These are phyloP conservation scores for Tolypocladium tundrense DNA, from an alignment of 2,329 filamentous ascomycete species.

Conservation along the genomic window DNA sequence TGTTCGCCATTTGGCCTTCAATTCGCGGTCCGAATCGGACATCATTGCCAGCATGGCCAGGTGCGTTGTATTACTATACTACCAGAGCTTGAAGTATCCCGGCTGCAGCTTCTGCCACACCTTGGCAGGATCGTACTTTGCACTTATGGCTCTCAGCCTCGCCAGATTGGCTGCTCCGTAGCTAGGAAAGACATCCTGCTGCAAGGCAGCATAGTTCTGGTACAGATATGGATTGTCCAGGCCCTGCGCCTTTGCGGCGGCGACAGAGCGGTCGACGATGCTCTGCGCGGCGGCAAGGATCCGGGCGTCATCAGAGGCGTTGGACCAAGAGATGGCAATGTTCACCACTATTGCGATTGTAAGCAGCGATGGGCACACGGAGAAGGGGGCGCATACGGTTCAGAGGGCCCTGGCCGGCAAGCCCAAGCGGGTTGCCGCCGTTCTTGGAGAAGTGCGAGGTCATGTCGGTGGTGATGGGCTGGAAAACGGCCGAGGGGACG, in stretches of 20 bases:
- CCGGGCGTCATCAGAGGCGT: conserved; percentile 20
- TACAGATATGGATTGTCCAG: conserved; percentile 29
- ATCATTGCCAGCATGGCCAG: no score
- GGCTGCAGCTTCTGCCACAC: conserved; percentile 25
- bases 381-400: conserved; percentile 4
- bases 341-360: conserved; percentile 9
- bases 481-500: conserved; percentile 20
- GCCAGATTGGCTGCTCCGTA: conserved; percentile 29
- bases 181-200: conserved; percentile 27
- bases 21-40: no score
- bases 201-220: conserved; percentile 33
- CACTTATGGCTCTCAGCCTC: conserved; percentile 16
- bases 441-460: conserved; percentile 22
- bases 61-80: not conserved
- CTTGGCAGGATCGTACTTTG: conserved; percentile 26
- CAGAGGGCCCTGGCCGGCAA: conserved; percentile 15
- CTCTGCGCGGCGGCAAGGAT: conserved; percentile 16
- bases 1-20: no score
- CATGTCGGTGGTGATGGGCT: conserved; percentile 29
- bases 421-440: conserved; percentile 20
- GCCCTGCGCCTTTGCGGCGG: conserved; percentile 17
- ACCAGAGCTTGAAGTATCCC: conserved; percentile 27
- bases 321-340: conserved; percentile 14
- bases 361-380: not conserved
- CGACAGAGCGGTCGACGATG: conserved; percentile 14